Evolutionary conservation across 768 basidiomycete genomes (phyloP).

Genomic region (Termitomyces sp.): DNA sequence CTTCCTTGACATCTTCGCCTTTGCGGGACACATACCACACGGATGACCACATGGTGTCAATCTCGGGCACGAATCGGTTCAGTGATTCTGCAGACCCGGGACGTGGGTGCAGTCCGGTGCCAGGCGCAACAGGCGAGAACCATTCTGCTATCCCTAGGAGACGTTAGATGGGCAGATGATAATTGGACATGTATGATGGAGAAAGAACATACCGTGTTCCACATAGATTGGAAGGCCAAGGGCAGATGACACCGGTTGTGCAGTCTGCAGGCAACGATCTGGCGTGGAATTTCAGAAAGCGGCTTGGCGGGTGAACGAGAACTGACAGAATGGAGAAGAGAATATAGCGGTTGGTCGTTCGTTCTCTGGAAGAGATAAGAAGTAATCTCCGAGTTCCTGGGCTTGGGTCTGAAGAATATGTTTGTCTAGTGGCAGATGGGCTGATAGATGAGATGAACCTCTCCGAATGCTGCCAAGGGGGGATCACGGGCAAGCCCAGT

Average conservation of each 20-base stretch:
- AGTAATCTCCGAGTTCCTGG: conserved; percentile 62
- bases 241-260: conserved; percentile 57
- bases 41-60: conserved; percentile 63
- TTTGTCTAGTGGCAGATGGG: neutral
- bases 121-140: conserved; percentile 68
- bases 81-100: conserved; percentile 56
- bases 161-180: neutral
- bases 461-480: conserved; percentile 69
- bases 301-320: neutral
- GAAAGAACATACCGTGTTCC: conserved; percentile 60
- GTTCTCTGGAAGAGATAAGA: conserved; percentile 58
- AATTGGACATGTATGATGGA: neutral
- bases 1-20: conserved; percentile 62
- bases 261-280: conserved; percentile 90
- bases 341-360: conserved; percentile 75
- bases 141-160: conserved; percentile 68
- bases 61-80: conserved; percentile 49
- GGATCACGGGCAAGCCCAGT: conserved; percentile 74
- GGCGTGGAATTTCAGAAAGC: neutral
- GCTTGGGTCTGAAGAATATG: conserved; percentile 55
- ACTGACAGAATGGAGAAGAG: conserved; percentile 80
- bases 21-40: conserved; percentile 68
- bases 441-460: conserved; percentile 31
- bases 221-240: conserved; percentile 69
- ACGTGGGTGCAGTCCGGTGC: conserved; percentile 74